Base-by-base conservation (phyloP, 495 filamentous ascomycete genomes). In the Neurospora sp. region DNA sequence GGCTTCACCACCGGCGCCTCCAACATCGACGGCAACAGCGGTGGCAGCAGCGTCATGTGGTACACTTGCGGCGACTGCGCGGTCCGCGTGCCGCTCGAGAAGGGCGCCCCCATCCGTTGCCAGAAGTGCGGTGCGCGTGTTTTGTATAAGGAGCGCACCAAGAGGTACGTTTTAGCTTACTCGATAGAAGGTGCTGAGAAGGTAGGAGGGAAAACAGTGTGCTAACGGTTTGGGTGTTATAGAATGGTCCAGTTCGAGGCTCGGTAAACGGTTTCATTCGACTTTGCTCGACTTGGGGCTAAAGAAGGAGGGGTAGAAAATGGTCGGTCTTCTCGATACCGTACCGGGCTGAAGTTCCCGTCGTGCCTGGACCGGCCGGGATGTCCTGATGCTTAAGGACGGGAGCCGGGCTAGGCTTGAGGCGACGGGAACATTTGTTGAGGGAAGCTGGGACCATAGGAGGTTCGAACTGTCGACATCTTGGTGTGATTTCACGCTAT, bases 231-330 rank as follows among this genome's bases (percentile, higher is more conserved):
- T 70, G 11, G 69, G 34, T 3, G 62, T n/a, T 11, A 40, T 73
- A 87, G 87, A 89, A 98, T 99, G 94, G 94, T 99, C 40, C 96
- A 99, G 83, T 99, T 99, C 78, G 94, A 99, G 84, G 96, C 96
- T 70, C 90, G 95, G 77, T 98, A 78, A 82, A 39, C 21, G 39
- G 9, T 40, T 70, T 45, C 28, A 17, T 66, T 45, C n/a, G 24
- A 13, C 37, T 72, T 39, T 39, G 38, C 11, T 39, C 69, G 75
- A 71, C 42, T 79, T 62, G 28, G 66, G 74, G 72, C 73, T 76
- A 75, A 73, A 70, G 45, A 36, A 74, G 69, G 69, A 54, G 69
- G 54, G 40, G 48, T 39, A 39, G 38, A 11, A 39, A 39, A 2
- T 9, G 42, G 34, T 21, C 34, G 24, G 15, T 45, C 34, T 34